Conservation (phyloP, 2,329 filamentous ascomycete genomes). For the Aspergillus sp. region DNA sequence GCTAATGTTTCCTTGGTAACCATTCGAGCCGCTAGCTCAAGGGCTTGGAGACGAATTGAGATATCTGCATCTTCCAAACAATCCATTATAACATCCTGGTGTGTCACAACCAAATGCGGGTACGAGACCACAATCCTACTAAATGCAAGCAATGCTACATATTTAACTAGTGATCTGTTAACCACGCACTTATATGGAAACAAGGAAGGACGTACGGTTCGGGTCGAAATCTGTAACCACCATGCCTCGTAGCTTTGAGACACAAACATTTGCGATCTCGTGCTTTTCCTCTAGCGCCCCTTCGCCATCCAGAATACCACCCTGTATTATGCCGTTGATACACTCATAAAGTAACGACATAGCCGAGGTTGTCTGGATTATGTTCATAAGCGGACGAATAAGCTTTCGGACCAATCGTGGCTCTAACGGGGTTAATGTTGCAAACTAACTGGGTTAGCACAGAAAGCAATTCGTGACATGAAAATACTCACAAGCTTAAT, state of each 20-base stretch:
- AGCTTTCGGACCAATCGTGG: slow-evolving; percentile 89
- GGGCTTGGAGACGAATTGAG: slow-evolving; percentile 87
- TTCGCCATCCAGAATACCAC: slow-evolving; percentile 82
- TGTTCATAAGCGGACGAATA: slow-evolving; percentile 82
- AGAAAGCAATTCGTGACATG: slow-evolving; percentile 4
- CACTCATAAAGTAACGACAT: slow-evolving; percentile 99
- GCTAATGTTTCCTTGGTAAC: slow-evolving; percentile 83
- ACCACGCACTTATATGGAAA: not conserved
- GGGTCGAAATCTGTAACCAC: slow-evolving; percentile 90
- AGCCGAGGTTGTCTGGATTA: slow-evolving; percentile 90
- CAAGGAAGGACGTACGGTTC: slow-evolving; percentile 65
- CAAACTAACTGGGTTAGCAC: slow-evolving; percentile 64
- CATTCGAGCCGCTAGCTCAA: slow-evolving; percentile 92
- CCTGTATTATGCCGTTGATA: slow-evolving; percentile 97
- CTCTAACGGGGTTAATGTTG: slow-evolving; percentile 87
- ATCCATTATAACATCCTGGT: slow-evolving; percentile 94
- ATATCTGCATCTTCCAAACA: slow-evolving; percentile 96
- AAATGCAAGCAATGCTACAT: slow-evolving; percentile 91
- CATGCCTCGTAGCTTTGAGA: slow-evolving; percentile 91
- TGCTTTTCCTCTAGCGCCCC: slow-evolving; percentile 80
- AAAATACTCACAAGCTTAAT: slow-evolving; percentile 76
- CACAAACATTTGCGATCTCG: slow-evolving; percentile 88
- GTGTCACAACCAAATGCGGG: slow-evolving; percentile 81
- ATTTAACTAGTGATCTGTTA: slow-evolving; percentile 69
- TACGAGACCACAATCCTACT: slow-evolving; percentile 92